phyloP scores from a whole-genome alignment of 805 yeast species.

The Yamadazyma olivae region DNA sequence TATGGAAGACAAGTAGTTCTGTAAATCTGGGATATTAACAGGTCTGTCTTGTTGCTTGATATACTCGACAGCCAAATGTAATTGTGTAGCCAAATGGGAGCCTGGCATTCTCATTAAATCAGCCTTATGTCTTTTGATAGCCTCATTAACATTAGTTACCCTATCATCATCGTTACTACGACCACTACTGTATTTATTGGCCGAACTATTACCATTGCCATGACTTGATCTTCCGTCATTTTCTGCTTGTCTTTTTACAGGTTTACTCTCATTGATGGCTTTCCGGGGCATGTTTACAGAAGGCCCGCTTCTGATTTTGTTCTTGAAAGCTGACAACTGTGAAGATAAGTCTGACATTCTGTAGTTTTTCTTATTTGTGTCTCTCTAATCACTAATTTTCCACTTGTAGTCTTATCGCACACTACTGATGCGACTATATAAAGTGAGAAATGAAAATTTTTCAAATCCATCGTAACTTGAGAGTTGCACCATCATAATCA shows the following conservation, averaged over 20 bases:
- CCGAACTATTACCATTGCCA: slow-evolving; percentile 5
- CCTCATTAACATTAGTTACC: slow-evolving; percentile 21
- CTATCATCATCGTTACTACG: neutral
- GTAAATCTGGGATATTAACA: slow-evolving; percentile 61
- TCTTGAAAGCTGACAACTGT: slow-evolving; percentile 45
- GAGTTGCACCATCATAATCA: no score
- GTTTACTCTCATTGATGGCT: slow-evolving; percentile 10
- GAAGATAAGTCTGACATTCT: slow-evolving; percentile 39
- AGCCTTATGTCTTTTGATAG: slow-evolving; percentile 31
- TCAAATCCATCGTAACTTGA: no score
- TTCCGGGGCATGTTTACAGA: slow-evolving; percentile 34
- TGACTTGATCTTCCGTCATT: neutral
- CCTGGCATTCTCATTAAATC: slow-evolving; percentile 30
- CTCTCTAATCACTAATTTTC: no score
- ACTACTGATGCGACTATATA: no score
- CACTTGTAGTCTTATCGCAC: no score
- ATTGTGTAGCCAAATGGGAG: slow-evolving; percentile 78
- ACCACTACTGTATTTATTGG: slow-evolving; percentile 7
- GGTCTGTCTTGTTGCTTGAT: slow-evolving; percentile 73
- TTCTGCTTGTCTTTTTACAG: slow-evolving; percentile 5
- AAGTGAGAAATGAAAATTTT: no score
- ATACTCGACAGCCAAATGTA: slow-evolving; percentile 88
- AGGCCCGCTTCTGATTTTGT: slow-evolving; percentile 43
- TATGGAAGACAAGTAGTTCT: slow-evolving; percentile 61
- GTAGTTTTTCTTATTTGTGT: no score